Evolutionary conservation across 352 stramenopile species (phyloP), one percentile per base, ranked within the genome.

Genomic region (Phytophthora palmivora): DNA sequence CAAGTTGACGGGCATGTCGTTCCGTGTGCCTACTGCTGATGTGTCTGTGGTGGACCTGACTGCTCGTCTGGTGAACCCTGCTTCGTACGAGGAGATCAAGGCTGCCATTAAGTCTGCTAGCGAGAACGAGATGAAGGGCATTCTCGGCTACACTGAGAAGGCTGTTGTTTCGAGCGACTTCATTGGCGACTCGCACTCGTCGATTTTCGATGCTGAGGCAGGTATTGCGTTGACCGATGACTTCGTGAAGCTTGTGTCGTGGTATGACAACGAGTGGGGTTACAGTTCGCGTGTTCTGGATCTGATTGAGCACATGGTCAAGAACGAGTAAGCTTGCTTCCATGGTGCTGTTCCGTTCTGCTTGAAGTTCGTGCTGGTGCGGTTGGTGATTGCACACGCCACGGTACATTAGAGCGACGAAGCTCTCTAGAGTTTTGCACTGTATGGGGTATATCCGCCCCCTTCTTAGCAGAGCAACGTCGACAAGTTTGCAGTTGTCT

Each of bases 231-330:
- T 99, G 62, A 99, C 97, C 69, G 88, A 97, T 58, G 88, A 97
- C 75, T 99, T 99, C 72, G 95, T 99, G 58, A 99, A 99, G 96
- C 89, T 99, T 66, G 91, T 99, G 48, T 97, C 95, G 60, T 99
- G 97, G 97, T 99, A 99, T 76, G 97, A 99, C 87, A 99, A 99
- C 88, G 97, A 99, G 79, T 99, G 94, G 84, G 97, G 97, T 65
- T 99, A 99, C 95, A 98, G 86, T 65, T 88, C 86, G 87, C 95
- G 97, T 84, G 88, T 99, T 71, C 77, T 99, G 70, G 96, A 99
- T 84, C 83, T 99, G 66, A 98, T 98, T 72, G 91, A 92, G 85
- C 93, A 99, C 87, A 97, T 98, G 82, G 88, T 91, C 68, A 91
- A 92, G 68, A 88, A 88, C 62, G 95, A 99, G 41, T 89, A 85